Percentiles rank a stretch among this genome's conserved stretches.
Evolutionary conservation across 108 stramenopile genomes (phyloP).

Genomic region (Nitzschia palea): DNA sequence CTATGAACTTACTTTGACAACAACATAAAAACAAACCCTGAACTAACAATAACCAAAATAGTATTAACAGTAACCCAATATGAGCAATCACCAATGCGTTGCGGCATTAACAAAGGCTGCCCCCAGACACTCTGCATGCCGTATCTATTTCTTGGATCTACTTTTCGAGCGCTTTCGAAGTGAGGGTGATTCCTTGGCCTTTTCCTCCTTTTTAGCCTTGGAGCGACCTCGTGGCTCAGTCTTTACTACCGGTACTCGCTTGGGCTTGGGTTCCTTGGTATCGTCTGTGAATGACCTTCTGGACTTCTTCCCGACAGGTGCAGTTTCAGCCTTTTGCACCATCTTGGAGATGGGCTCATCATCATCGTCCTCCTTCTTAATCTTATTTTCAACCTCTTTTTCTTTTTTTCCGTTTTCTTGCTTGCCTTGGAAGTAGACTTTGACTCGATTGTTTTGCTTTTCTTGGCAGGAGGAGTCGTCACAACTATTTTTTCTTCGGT

Average conservation of each 20-base stretch:
- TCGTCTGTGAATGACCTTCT: background rate
- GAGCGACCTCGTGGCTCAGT: background rate
- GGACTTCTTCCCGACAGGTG: background rate
- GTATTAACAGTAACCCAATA: too few species aligned
- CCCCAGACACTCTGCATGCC: too few species aligned
- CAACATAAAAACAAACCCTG: too few species aligned
- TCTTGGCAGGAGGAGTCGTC: slow-evolving; percentile 7
- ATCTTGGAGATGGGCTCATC: slow-evolving; percentile 31
- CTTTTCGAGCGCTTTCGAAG: slow-evolving; percentile 8
- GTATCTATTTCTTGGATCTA: slow-evolving; percentile 6
- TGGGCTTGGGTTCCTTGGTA: background rate
- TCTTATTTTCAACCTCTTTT: background rate
- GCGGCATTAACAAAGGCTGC: too few species aligned
- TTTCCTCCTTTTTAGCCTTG: background rate
- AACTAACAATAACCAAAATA: too few species aligned
- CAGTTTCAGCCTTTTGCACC: slow-evolving; percentile 12
- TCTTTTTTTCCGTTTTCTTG: slow-evolving; percentile 9
- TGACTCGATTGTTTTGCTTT: background rate
- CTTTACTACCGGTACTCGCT: slow-evolving; percentile 1
- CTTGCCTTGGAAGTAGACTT: background rate
- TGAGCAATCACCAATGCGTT: too few species aligned
- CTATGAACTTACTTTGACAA: too few species aligned
- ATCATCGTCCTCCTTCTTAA: slow-evolving; percentile 16
- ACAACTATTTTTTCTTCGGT: background rate
- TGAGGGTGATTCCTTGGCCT: slow-evolving; percentile 2